phyloP scores from a whole-genome alignment of 176 grass and related monocot genomes.

The Luzula sylvatica region DNA sequence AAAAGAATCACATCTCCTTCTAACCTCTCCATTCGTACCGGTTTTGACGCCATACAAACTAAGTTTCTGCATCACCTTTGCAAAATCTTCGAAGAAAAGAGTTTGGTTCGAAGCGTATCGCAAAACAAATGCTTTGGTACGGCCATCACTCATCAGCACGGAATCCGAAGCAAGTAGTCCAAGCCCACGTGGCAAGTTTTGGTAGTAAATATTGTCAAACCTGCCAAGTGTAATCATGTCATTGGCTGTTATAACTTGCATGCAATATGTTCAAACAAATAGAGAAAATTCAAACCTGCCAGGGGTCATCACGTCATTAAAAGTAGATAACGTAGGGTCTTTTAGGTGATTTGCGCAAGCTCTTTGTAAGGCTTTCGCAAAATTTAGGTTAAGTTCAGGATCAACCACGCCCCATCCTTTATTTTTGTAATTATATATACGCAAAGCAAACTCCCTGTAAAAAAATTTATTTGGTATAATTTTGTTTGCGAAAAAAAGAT shows the following conservation, averaged over 20 bases:
- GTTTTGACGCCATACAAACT: slow-evolving; percentile 72
- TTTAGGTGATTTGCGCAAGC: slow-evolving; percentile 55
- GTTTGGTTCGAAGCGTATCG: slow-evolving; percentile 68
- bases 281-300: slow-evolving; percentile 31
- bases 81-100: slow-evolving; percentile 86
- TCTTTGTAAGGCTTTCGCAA: slow-evolving; percentile 50
- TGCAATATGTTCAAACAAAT: too few species aligned
- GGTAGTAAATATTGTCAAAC: slow-evolving; percentile 85
- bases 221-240: slow-evolving; percentile 23
- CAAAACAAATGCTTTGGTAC: slow-evolving; percentile 48
- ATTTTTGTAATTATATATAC: slow-evolving; percentile 43
- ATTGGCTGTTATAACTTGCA: neutral
- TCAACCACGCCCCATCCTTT: slow-evolving; percentile 25
- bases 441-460: slow-evolving; percentile 46
- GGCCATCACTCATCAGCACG: slow-evolving; percentile 49
- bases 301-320: slow-evolving; percentile 83
- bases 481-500: neutral
- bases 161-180: slow-evolving; percentile 75
- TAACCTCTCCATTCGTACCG: slow-evolving; percentile 50
- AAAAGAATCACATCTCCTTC: slow-evolving; percentile 62
- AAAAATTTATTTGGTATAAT: neutral
- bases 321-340: slow-evolving; percentile 70
- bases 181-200: slow-evolving; percentile 57
- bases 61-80: slow-evolving; percentile 69
- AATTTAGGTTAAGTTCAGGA: slow-evolving; percentile 48